Conservation (phyloP, 495 filamentous ascomycete species). For the Aspergillus kassunensis region DNA sequence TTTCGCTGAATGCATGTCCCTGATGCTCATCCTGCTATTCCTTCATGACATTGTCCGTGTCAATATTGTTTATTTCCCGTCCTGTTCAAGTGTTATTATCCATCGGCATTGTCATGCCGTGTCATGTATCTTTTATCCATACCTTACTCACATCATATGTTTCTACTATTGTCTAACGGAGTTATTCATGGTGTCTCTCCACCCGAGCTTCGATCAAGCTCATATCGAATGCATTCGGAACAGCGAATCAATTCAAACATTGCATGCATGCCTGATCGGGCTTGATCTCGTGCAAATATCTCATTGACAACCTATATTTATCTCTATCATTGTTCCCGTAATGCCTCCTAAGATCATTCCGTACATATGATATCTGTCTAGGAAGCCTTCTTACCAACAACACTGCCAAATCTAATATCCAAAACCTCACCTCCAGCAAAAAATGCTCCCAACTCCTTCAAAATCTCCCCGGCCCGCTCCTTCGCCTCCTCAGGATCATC, state of each 20-base stretch:
- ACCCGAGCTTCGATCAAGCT: too few species aligned
- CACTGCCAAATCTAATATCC: neutral
- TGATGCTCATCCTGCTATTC: neutral
- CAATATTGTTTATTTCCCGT: neutral
- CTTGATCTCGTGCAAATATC: neutral
- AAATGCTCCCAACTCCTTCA: neutral
- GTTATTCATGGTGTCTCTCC: too few species aligned
- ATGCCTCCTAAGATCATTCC: too few species aligned
- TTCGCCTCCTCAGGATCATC: too few species aligned
- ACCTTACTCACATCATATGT: neutral
- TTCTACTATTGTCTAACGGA: neutral
- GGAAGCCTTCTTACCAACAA: neutral
- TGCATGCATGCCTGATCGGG: neutral
- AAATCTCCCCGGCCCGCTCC: neutral
- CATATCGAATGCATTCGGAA: too few species aligned
- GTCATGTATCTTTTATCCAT: constrained; percentile 6
- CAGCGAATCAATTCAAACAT: neutral
- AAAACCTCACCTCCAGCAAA: neutral
- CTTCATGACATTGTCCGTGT: constrained; percentile 1
- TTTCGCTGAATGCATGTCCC: neutral
- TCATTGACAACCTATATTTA: neutral
- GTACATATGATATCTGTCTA: too few species aligned
- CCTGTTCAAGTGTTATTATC: neutral
- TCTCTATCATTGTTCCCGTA: too few species aligned
- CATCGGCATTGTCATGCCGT: constrained; percentile 6